These are phyloP conservation scores for Trichoderma sp. DNA, from an alignment of 2,329 filamentous ascomycete species.

Conservation along the genomic window DNA sequence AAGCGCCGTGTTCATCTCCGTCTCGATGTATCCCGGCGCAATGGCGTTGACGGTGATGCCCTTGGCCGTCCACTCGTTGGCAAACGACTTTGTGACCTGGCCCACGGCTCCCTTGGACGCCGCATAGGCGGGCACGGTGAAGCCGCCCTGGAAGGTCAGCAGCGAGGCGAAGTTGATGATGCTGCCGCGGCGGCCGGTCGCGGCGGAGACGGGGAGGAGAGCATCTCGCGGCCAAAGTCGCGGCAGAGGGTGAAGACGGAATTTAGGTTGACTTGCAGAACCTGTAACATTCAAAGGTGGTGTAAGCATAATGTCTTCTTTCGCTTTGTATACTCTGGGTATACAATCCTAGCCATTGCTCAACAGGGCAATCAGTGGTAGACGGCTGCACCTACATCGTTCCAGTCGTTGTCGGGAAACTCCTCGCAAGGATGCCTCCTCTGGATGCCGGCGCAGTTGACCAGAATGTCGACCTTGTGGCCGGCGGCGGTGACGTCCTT, in stretches of 20 bases:
- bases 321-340: neutral
- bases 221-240: conserved; percentile 78
- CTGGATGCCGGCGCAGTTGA: conserved; percentile 89
- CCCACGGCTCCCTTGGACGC: conserved; percentile 83
- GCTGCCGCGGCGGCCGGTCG: conserved; percentile 60
- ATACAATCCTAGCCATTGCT: neutral
- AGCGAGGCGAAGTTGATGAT: conserved; percentile 87
- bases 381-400: conserved; percentile 50
- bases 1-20: conserved; percentile 90
- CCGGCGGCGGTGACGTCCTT: conserved; percentile 63
- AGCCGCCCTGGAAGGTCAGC: conserved; percentile 80
- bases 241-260: conserved; percentile 78
- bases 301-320: neutral
- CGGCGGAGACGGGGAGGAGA: conserved; percentile 52
- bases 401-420: conserved; percentile 78
- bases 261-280: conserved; percentile 84
- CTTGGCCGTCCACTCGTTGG: conserved; percentile 81
- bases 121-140: conserved; percentile 87
- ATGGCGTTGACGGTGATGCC: conserved; percentile 87
- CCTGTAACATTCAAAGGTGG: conserved; percentile 40
- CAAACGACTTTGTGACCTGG: conserved; percentile 81
- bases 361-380: neutral
- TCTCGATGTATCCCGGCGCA: conserved; percentile 86
- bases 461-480: conserved; percentile 70
- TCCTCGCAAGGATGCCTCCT: conserved; percentile 71